Evolutionary conservation across 2,329 filamentous ascomycete genomes (phyloP).

Genomic region (Colletotrichum euphorbiae): DNA sequence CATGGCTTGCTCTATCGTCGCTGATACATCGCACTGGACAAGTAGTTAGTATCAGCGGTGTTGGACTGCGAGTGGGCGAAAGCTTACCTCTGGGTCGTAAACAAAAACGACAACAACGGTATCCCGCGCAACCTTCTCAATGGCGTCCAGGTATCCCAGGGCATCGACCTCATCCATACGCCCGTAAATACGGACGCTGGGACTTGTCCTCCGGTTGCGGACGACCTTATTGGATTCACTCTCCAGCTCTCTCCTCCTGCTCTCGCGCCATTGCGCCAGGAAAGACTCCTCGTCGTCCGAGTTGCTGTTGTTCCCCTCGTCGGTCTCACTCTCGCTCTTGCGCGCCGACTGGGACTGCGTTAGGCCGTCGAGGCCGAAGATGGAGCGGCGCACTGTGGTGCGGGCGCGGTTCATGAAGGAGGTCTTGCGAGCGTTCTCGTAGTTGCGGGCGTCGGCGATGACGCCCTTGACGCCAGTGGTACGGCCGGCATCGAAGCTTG

Average conservation of each 20-base stretch:
- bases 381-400: conserved; percentile 62
- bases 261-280: conserved; percentile 86
- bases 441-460: conserved; percentile 84
- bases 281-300: conserved; percentile 83
- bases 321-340: conserved; percentile 61
- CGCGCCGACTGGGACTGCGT: conserved; percentile 45
- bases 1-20: conserved; percentile 82
- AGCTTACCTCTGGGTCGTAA: conserved; percentile 83
- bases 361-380: conserved; percentile 60
- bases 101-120: conserved; percentile 94
- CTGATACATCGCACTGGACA: conserved; percentile 79
- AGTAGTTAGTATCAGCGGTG: conserved; percentile 40
- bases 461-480: conserved; percentile 89
- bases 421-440: conserved; percentile 72
- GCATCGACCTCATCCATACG: conserved; percentile 87
- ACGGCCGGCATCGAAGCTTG: conserved; percentile 73
- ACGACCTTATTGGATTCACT: conserved; percentile 65
- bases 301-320: conserved; percentile 57
- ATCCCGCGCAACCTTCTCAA: conserved; percentile 86
- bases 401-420: conserved; percentile 66
- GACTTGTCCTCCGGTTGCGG: conserved; percentile 77
- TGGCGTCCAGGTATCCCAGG: conserved; percentile 92
- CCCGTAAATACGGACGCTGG: conserved; percentile 82
- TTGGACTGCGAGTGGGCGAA: not conserved
- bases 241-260: conserved; percentile 81